These are phyloP conservation scores for Tolypocladium nubicola DNA, from an alignment of 2,329 filamentous ascomycete genomes.

Conservation along the genomic window DNA sequence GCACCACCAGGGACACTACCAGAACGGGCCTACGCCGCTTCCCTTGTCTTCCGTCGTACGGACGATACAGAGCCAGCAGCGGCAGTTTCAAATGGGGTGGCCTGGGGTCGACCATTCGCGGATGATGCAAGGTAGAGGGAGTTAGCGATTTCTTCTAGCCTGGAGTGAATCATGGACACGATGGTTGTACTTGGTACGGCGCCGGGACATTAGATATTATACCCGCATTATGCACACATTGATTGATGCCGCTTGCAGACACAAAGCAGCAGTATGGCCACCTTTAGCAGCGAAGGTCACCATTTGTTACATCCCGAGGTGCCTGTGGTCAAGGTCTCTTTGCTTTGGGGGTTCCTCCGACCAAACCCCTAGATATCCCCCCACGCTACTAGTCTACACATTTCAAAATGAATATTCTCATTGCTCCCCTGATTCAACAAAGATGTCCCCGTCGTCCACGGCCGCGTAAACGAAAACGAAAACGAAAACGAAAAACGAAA, in stretches of 20 bases:
- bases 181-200: background rate
- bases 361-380: background rate
- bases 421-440: background rate
- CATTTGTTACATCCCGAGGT: background rate
- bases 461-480: background rate
- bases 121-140: constrained; percentile 25
- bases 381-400: background rate
- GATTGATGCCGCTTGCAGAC: too few relatives aligned
- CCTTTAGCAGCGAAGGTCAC: background rate
- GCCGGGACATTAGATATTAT: background rate
- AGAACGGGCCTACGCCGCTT: constrained; percentile 10
- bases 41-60: constrained; percentile 1
- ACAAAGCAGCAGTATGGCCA: background rate
- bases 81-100: constrained; percentile 25
- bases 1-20: constrained; percentile 25
- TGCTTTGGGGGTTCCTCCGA: background rate
- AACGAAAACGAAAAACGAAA: background rate
- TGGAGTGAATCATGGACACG: background rate
- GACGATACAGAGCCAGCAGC: constrained; percentile 13
- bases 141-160: background rate
- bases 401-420: background rate
- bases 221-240: background rate
- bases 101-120: constrained; percentile 32
- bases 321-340: background rate
- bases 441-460: background rate